Evolutionary conservation across 257 asterid genomes (phyloP), one percentile per base, ranked within the genome.

Genomic region (Voacanga thouarsii): DNA sequence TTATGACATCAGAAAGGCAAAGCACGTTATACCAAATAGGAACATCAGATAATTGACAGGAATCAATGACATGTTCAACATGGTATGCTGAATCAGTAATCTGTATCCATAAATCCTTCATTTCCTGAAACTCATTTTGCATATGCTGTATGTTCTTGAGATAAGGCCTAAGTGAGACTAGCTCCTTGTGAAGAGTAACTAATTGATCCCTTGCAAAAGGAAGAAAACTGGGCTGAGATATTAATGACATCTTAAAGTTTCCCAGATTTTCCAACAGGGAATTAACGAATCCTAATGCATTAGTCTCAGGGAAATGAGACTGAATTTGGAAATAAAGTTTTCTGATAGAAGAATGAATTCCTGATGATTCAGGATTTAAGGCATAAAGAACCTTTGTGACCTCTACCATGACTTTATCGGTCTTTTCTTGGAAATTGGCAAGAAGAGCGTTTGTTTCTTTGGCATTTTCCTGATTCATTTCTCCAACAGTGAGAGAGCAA

Each of bases 21-120:
- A 45, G 14, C 23, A 68, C 33, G 24, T 71, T 44, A 18, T 47
- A 71, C 60, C 75, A 79, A 72, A 49, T 37, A 7, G 78, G 65
- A 6, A 47, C 1, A 1, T 64, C 50, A 3, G 43, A 26, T 18
- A 24, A 49, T n/a, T 21, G 28, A n/a, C 70, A 73, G 21, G 66
- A 45, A 71, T 73, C 33, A 47, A 64, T 61, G 18, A 63, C 68
- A 73, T 28, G n/a, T 50, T 73, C 82, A 24, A 41, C 61, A 51
- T 39, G 57, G 47, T 61, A 61, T 33, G 78, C 72, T 71, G 63
- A 75, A 50, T 39, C 24, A 7, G 33, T 47, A 5, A 63, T 41
- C 26, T 63, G 55, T 24, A 2, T 50, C 74, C 61, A 39, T 19
- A 45, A 41, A 71, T 15, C 66, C 73, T 72, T 60, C 30, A 45